These are phyloP conservation scores for Pseudopyrenochaeta lycopersici DNA, from an alignment of 2,329 filamentous ascomycete species.

Conservation along the genomic window DNA sequence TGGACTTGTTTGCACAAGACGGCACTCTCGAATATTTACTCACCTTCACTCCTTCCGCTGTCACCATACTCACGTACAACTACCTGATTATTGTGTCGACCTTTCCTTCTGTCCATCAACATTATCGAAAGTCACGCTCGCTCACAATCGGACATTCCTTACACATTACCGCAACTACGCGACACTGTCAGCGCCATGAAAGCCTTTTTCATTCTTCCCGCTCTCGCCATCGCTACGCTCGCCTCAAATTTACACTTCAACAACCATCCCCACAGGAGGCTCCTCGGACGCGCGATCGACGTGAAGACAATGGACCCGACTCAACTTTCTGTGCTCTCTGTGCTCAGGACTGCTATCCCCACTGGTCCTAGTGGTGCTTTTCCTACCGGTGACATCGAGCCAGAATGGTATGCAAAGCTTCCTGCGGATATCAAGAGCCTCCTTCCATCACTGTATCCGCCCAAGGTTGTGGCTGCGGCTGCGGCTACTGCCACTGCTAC, in stretches of 20 bases:
- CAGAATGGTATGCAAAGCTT: constrained; percentile 23
- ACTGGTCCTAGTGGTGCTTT: constrained; percentile 3
- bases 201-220: constrained; percentile 1
- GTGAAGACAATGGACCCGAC: constrained; percentile 22
- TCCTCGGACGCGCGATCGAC: constrained; percentile 15
- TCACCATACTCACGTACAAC: neutral
- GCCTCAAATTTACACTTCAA: neutral
- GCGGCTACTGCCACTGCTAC: neutral
- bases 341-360: constrained; percentile 24
- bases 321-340: constrained; percentile 21
- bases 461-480: neutral
- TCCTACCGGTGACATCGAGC: constrained; percentile 12
- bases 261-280: neutral
- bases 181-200: constrained; percentile 13
- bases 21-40: neutral
- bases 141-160: constrained; percentile 1
- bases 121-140: constrained; percentile 3
- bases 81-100: neutral
- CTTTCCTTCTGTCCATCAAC: constrained; percentile 18
- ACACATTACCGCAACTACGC: neutral
- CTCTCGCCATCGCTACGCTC: neutral
- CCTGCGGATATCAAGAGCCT: constrained; percentile 20
- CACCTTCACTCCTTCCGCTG: neutral
- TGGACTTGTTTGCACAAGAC: neutral
- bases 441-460: constrained; percentile 18